phyloP scores from a whole-genome alignment of 495 filamentous ascomycete species.

The Aeminium ludgeri region DNA sequence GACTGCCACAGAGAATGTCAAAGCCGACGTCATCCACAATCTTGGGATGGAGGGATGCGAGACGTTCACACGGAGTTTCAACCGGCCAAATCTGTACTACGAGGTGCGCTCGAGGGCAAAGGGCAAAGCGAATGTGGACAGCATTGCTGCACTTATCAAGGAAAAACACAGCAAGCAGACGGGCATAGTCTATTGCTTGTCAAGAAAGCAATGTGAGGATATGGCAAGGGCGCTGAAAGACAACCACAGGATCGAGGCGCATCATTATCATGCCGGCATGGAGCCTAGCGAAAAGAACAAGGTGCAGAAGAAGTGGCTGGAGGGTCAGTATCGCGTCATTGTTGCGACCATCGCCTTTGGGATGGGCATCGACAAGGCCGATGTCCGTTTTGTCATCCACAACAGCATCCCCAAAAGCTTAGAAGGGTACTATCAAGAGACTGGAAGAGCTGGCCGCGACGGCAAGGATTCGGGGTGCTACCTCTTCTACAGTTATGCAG shows the following conservation, averaged over 20 bases:
- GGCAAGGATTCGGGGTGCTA: constrained; percentile 76
- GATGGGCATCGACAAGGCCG: constrained; percentile 95
- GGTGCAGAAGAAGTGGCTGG: constrained; percentile 70
- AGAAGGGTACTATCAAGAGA: constrained; percentile 96
- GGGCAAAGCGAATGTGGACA: constrained; percentile 41
- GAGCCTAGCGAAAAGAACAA: constrained; percentile 40
- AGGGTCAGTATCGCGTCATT: constrained; percentile 62
- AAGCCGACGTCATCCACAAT: constrained; percentile 74
- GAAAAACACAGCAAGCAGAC: constrained; percentile 45
- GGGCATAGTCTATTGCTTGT: constrained; percentile 91
- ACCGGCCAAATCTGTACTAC: constrained; percentile 80
- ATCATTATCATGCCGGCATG: constrained; percentile 77
- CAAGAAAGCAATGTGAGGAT: constrained; percentile 64
- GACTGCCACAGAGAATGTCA: constrained; percentile 85
- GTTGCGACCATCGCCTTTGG: constrained; percentile 99
- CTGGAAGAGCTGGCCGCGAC: constrained; percentile 83
- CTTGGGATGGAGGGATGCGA: constrained; percentile 62
- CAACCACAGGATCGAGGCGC: constrained; percentile 48
- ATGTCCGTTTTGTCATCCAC: constrained; percentile 93
- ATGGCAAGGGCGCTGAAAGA: constrained; percentile 50
- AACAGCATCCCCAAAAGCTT: constrained; percentile 80
- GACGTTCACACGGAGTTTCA: constrained; percentile 78
- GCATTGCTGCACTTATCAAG: constrained; percentile 57
- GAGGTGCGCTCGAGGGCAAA: constrained; percentile 47
- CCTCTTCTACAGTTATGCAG: constrained; percentile 67